These are phyloP conservation scores for Colletotrichum tropicale DNA, from an alignment of 2,329 filamentous ascomycete genomes.

Conservation along the genomic window DNA sequence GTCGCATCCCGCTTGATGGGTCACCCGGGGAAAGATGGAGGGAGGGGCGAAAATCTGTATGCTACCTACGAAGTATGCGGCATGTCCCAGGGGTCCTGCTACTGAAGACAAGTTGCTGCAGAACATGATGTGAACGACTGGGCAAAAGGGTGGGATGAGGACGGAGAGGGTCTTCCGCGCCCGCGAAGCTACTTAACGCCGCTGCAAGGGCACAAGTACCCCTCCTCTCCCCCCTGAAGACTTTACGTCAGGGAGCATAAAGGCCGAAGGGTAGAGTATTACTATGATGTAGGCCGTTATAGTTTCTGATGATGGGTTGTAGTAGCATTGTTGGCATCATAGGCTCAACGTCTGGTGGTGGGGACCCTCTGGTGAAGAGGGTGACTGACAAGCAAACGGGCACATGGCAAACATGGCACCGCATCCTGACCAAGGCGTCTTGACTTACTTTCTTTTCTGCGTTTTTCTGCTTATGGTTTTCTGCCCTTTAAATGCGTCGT, in stretches of 20 bases:
- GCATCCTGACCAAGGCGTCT: neutral
- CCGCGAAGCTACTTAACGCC: neutral
- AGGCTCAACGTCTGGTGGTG: neutral
- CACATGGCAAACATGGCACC: neutral
- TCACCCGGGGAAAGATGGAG: constrained; percentile 1
- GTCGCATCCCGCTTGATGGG: constrained; percentile 12
- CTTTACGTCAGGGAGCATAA: neutral
- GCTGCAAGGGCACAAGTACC: neutral
- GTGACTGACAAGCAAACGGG: neutral
- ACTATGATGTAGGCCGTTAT: neutral
- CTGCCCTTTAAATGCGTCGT: neutral
- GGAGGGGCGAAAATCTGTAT: neutral
- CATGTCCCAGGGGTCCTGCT: neutral
- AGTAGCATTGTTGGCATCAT: neutral
- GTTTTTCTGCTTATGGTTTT: neutral
- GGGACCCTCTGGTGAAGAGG: neutral
- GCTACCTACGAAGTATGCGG: neutral
- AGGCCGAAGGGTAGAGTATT: neutral
- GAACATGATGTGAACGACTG: neutral
- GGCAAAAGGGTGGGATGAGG: neutral
- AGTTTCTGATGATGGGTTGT: neutral
- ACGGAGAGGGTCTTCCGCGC: neutral
- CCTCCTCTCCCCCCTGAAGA: neutral
- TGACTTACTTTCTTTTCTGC: neutral
- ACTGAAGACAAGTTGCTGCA: neutral